These are phyloP conservation scores for Lasiosphaeria hispida DNA, from an alignment of 495 filamentous ascomycete genomes.

Conservation along the genomic window DNA sequence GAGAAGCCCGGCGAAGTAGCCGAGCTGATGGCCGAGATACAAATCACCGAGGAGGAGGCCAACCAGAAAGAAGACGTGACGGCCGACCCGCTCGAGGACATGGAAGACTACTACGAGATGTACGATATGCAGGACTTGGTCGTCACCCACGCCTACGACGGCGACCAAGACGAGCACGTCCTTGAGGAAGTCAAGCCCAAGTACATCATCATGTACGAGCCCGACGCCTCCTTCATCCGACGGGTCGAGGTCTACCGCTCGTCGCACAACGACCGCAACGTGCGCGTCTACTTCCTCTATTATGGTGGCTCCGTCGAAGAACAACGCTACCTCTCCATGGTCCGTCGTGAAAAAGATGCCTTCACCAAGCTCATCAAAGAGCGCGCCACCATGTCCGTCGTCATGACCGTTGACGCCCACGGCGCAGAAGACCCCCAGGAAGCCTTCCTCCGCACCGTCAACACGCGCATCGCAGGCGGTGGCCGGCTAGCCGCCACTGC, in stretches of 20 bases:
- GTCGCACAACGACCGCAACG: conserved; percentile 83
- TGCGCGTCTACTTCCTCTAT: conserved; percentile 93
- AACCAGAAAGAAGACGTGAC: conserved; percentile 73
- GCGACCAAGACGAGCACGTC: conserved; percentile 93
- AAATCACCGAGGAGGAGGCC: conserved; percentile 77
- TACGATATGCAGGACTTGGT: conserved; percentile 90
- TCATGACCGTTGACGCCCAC: conserved; percentile 68
- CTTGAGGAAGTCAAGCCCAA: conserved; percentile 89
- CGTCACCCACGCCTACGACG: conserved; percentile 84
- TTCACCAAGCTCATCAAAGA: conserved; percentile 93
- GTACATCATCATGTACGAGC: conserved; percentile 98
- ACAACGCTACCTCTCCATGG: conserved; percentile 85
- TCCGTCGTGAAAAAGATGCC: conserved; percentile 89
- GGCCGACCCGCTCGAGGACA: conserved; percentile 78
- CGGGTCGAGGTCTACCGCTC: conserved; percentile 94
- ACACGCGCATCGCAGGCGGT: conserved; percentile 94
- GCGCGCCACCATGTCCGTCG: conserved; percentile 87
- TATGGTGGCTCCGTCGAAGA: conserved; percentile 95
- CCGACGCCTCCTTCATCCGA: conserved; percentile 91
- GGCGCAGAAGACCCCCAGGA: conserved; percentile 82
- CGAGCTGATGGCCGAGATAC: conserved; percentile 63
- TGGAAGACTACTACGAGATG: conserved; percentile 88
- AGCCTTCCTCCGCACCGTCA: conserved; percentile 89
- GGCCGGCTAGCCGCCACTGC: conserved; percentile 85
- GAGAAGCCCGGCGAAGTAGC: conserved; percentile 49